These are phyloP conservation scores for Solanum acaule DNA, from an alignment of 257 asterid genomes.

Conservation along the genomic window DNA sequence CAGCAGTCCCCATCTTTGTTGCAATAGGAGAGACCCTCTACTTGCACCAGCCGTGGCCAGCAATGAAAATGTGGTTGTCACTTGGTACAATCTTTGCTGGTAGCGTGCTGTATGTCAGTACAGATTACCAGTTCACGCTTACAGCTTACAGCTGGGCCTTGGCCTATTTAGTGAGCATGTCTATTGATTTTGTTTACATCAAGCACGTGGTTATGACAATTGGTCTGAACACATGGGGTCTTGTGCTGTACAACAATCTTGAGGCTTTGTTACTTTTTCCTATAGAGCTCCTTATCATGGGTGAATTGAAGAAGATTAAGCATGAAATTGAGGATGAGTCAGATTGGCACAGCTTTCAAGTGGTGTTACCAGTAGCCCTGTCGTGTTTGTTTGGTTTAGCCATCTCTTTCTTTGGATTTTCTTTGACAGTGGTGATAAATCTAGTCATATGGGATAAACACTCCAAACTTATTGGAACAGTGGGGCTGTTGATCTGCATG, in stretches of 20 bases:
- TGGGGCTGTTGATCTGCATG: slow-evolving; percentile 90
- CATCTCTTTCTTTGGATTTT: slow-evolving; percentile 88
- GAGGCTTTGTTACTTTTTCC: slow-evolving; percentile 91
- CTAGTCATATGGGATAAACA: slow-evolving; percentile 86
- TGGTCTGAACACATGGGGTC: slow-evolving; percentile 92
- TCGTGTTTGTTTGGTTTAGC: slow-evolving; percentile 90
- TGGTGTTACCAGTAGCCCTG: slow-evolving; percentile 72
- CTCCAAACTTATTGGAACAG: slow-evolving; percentile 69
- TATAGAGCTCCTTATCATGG: slow-evolving; percentile 82
- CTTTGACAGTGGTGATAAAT: slow-evolving; percentile 91
- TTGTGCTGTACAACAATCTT: slow-evolving; percentile 85
- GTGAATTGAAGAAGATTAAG: slow-evolving; percentile 80
- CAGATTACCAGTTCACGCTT: slow-evolving; percentile 81
- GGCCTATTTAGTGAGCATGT: slow-evolving; percentile 85
- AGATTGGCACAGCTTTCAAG: slow-evolving; percentile 65
- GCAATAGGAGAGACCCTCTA: slow-evolving; percentile 87
- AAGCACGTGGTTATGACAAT: slow-evolving; percentile 97
- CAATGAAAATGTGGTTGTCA: slow-evolving; percentile 65
- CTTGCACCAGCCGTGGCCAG: slow-evolving; percentile 92
- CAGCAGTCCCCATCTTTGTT: slow-evolving; percentile 87
- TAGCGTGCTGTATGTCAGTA: slow-evolving; percentile 67
- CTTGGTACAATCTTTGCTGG: slow-evolving; percentile 84
- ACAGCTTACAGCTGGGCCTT: slow-evolving; percentile 88
- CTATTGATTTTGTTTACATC: slow-evolving; percentile 86
- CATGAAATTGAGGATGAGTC: slow-evolving; percentile 62